Evolutionary conservation across 192 early-diverging fungal species (phyloP), one percentile per base, ranked within the genome.

Genomic region (Coemansia umbellata): DNA sequence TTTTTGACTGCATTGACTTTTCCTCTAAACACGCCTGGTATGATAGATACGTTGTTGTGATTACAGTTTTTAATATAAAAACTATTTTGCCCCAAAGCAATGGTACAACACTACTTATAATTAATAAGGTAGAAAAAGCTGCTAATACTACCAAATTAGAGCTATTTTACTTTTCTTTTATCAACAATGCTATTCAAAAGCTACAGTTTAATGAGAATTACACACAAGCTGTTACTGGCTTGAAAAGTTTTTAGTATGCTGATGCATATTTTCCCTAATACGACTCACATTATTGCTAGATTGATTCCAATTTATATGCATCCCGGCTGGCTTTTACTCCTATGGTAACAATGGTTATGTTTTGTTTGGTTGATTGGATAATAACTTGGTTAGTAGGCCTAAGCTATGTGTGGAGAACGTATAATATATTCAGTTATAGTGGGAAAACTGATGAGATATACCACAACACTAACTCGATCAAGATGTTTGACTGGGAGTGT

Each of bases 401-500:
- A 11, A 5, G 9, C 1, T 13, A 9, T 19, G 9, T 47, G 11
- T 58, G 63, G 55, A 1, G 31, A n/a, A 19, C 30, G 3, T 7
- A 6, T 5, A 7, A 1, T 14, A 17, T 23, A 8, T 8, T 17
- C 13, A 15, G 5, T 5, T 22, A 11, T 14, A 15, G 31, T 8
- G 19, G 23, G 11, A 1, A 31, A 3, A 24, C 66, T 7, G n/a
- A 40, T 17, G 50, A 53, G 8, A 65, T 73, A 11, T 39, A 14
- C 0, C 10, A 48, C 4, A 47, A 27, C 11, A 73, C 61, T 4
- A 59, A 48, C 9, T 55, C 58, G 3, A 55, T 73, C n/a, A 73
- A 66, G n/a, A n/a, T n/a, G n/a, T n/a, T n/a, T n/a, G n/a, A 43
- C 19, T 72, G 69, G 69, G 69, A 72, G 23, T 31, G n/a, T 11